Evolutionary conservation across 257 asterid species (phyloP), one percentile per base, ranked within the genome.

Genomic region (Przewalskia tangutica): DNA sequence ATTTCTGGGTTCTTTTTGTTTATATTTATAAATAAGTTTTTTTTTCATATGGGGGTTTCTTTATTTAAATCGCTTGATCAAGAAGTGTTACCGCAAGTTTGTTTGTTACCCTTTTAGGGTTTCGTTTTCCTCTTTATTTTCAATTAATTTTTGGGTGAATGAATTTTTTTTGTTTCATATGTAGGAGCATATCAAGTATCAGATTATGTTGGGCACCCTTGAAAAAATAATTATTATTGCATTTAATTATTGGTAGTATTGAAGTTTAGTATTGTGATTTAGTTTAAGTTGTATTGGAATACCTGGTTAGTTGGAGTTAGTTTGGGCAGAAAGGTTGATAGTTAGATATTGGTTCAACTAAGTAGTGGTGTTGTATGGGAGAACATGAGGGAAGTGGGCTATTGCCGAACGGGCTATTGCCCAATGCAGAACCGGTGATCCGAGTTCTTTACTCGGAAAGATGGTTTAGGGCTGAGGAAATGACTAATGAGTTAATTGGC

Each of bases 401-500:
- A 0, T 85, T 86, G 84, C 97, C 94, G 5, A 93, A 90, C 23
- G 98, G 99, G 89, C 89, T 95, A 48, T 84, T 91, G 93, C 94
- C 91, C 48, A 90, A 94, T 84, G 92, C 96, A 46, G 92, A 89
- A 51, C 92, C 90, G 3, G 89, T 93, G 81, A 84, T 89, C 89
- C 89, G 64, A 81, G 88, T 85, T n/a, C 88, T 91, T 34, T 97
- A 94, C 85, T 71, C 85, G 1, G 97, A 91, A n/a, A 89, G 98
- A 86, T 95, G 99, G 99, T 85, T 73, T 79, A 91, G 79, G 82
- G 98, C 97, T 7, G 99, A 95, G 91, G 97, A 91, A 88, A 91
- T 97, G 84, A 95, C 92, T 34, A 91, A 93, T 32, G 97, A 95
- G 87, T 97, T 95, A 82, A 91, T 95, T 85, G 91, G 89, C 81